Evolutionary conservation across 495 filamentous ascomycete species (phyloP).

Genomic region (Tetracladium setigerum): DNA sequence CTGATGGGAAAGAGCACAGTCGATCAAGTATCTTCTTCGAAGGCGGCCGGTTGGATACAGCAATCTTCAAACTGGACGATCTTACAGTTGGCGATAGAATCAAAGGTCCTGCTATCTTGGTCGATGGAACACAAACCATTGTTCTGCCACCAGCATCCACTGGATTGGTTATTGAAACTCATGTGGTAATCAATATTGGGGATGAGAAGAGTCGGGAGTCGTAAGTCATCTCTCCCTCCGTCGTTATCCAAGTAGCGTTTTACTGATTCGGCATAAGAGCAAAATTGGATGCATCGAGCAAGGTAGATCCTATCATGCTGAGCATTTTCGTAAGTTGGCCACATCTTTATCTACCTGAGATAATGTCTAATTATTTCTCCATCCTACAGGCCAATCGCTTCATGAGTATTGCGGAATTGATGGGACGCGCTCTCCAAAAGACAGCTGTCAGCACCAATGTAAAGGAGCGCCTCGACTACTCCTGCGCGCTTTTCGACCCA

Average conservation of each 20-base stretch:
- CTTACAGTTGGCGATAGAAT: constrained; percentile 70
- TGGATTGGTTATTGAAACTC: constrained; percentile 65
- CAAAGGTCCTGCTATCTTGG: constrained; percentile 80
- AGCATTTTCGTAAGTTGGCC: constrained; percentile 62
- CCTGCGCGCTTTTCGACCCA: constrained; percentile 88
- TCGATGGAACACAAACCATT: constrained; percentile 93
- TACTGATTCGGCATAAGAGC: neutral
- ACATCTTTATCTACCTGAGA: too few species aligned
- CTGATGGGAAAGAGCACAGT: too few species aligned
- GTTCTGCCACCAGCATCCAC: constrained; percentile 77
- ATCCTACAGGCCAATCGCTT: constrained; percentile 60
- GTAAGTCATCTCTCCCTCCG: neutral
- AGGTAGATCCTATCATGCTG: constrained; percentile 80
- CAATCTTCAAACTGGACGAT: constrained; percentile 78
- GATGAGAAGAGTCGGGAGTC: constrained; percentile 26
- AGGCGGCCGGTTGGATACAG: constrained; percentile 67
- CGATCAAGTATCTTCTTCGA: constrained; percentile 57
- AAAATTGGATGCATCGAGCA: constrained; percentile 34
- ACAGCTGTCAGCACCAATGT: constrained; percentile 97
- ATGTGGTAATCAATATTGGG: constrained; percentile 65
- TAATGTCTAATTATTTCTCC: too few species aligned
- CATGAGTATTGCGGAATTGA: constrained; percentile 98
- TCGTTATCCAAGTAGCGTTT: too few species aligned
- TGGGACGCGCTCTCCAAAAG: constrained; percentile 93
- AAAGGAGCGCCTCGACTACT: constrained; percentile 95